Evolutionary conservation across 805 yeast genomes (phyloP), one percentile per base, ranked within the genome.

Genomic region (Blastobotrys chiropterorum): DNA sequence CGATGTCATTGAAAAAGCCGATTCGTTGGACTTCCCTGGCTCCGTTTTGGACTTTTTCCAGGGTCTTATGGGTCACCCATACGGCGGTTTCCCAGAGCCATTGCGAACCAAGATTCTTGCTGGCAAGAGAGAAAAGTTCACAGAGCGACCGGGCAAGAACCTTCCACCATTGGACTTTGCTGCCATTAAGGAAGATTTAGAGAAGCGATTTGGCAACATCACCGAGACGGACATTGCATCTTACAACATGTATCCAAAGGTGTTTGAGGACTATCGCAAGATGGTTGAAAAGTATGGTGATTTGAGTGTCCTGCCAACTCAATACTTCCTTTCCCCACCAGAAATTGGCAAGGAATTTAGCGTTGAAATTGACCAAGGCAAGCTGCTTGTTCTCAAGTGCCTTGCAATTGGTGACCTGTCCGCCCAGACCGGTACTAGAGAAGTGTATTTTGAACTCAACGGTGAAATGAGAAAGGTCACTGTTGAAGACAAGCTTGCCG

Each of bases 61-160:
- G 77, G 99, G 99, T 63, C 80, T 94, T 69, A 94, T 94, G 87
- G 99, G 99, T 68, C 94, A 94, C 60, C 99, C 99, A 66, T 89
- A 88, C 68, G 99, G 99, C 61, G 99, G 99, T 6, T 94, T 94
- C 96, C 99, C 99, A 54, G 99, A 94, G 74, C 99, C 99, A 40
- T 78, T 94, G 72, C 84, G 99, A 74, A 78, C 96, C 40, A 88
- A 90, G 70, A 80, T 94, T 57, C 81, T 94, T 66, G 82, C 83
- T 64, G 95, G 90, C 69, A 90, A 90, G 83, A 86, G 99, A 75
- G 83, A 86, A 73, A 89, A 89, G 73, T 80, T 94, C 72, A 80
- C 82, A 56, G 74, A 77, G 60, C 84, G 99, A 73, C 99, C 99
- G 44, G 99, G 99, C 58, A 80, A 92, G 67, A 82, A 82, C 63